Evolutionary conservation across 1,139 yeast genomes (phyloP).

Genomic region (Yamadazyma spencermartinsiae): DNA sequence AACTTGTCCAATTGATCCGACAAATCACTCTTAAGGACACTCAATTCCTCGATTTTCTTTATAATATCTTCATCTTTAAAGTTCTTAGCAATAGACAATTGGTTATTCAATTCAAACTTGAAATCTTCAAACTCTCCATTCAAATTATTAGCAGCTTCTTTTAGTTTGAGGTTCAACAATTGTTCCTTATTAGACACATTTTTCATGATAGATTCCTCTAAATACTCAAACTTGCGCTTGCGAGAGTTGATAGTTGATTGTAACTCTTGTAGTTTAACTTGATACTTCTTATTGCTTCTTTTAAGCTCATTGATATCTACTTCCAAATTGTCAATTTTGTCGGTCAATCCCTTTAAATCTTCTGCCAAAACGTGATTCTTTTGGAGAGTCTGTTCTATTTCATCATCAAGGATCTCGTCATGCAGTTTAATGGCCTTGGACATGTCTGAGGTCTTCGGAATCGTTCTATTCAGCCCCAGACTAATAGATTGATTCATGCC

Average conservation of each 20-base stretch:
- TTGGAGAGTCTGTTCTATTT: slow-evolving; percentile 5
- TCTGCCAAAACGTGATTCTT: slow-evolving; percentile 16
- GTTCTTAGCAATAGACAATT: slow-evolving; percentile 26
- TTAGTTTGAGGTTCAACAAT: slow-evolving; percentile 23
- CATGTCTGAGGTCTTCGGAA: not conserved
- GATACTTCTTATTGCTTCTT: slow-evolving; percentile 22
- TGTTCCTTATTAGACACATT: slow-evolving; percentile 31
- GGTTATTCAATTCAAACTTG: slow-evolving; percentile 32
- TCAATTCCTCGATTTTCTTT: slow-evolving; percentile 20
- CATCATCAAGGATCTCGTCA: slow-evolving; percentile 6
- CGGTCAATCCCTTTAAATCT: slow-evolving; percentile 17
- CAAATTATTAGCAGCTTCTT: slow-evolving; percentile 25
- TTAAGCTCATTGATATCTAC: slow-evolving; percentile 24
- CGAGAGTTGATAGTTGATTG: slow-evolving; percentile 19
- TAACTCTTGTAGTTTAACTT: slow-evolving; percentile 21
- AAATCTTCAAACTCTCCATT: slow-evolving; percentile 31
- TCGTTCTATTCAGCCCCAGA: slow-evolving; percentile 4
- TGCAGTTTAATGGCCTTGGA: slow-evolving; percentile 1
- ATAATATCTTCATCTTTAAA: slow-evolving; percentile 27
- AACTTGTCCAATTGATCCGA: slow-evolving; percentile 11
- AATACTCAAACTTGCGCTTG: slow-evolving; percentile 24
- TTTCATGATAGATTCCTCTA: slow-evolving; percentile 29
- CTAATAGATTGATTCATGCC: slow-evolving; percentile 13
- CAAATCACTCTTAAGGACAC: slow-evolving; percentile 13
- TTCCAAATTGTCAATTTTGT: slow-evolving; percentile 22